These are phyloP conservation scores for Clonostachys solani DNA, from an alignment of 2,329 filamentous ascomycete genomes.

Conservation along the genomic window DNA sequence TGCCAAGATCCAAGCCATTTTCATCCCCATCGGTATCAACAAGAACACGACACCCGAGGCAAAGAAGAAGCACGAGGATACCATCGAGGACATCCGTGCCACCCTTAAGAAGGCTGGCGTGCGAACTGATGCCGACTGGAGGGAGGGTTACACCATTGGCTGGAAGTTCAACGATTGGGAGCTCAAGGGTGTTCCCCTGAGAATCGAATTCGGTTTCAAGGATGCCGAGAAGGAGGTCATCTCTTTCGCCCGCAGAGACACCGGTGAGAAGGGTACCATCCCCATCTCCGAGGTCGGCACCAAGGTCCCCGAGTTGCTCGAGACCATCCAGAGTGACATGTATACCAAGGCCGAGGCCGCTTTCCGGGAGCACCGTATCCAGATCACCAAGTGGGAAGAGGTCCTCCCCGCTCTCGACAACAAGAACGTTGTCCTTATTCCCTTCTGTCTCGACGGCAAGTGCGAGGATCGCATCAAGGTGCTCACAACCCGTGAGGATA, in stretches of 20 bases:
- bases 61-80: slow-evolving; percentile 68
- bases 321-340: slow-evolving; percentile 86
- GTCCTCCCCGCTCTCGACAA: slow-evolving; percentile 85
- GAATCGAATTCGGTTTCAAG: slow-evolving; percentile 93
- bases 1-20: slow-evolving; percentile 77
- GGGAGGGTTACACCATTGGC: slow-evolving; percentile 88
- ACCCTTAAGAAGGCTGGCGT: slow-evolving; percentile 70
- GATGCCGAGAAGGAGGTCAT: slow-evolving; percentile 84
- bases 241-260: slow-evolving; percentile 82
- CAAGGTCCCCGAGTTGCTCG: slow-evolving; percentile 75
- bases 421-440: slow-evolving; percentile 91
- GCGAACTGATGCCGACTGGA: slow-evolving; percentile 75
- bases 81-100: slow-evolving; percentile 67
- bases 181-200: slow-evolving; percentile 88
- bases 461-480: slow-evolving; percentile 97
- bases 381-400: slow-evolving; percentile 83
- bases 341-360: slow-evolving; percentile 69
- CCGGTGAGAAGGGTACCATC: slow-evolving; percentile 77
- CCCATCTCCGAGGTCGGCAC: slow-evolving; percentile 69
- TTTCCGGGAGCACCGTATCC: slow-evolving; percentile 76
- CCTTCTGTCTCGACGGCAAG: slow-evolving; percentile 74
- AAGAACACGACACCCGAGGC: slow-evolving; percentile 82
- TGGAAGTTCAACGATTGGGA: slow-evolving; percentile 99
- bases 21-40: slow-evolving; percentile 90
- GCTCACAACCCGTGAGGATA: slow-evolving; percentile 72